Percentiles rank a stretch among this genome's conserved stretches.
phyloP scores from a whole-genome alignment of 192 early-diverging fungal genomes.

The Umbelopsis sp. region DNA sequence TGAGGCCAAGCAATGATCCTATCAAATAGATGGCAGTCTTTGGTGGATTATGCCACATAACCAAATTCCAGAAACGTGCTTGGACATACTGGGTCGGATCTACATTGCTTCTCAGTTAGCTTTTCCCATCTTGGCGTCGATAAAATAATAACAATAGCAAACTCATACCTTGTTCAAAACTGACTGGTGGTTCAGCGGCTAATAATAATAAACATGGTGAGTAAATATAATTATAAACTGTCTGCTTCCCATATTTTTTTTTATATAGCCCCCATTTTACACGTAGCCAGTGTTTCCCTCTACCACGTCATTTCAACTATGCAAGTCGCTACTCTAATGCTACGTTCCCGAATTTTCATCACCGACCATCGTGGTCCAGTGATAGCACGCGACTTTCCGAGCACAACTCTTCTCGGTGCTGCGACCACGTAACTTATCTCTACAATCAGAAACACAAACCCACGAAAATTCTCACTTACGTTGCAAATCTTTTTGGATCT shows the following conservation, averaged over 20 bases:
- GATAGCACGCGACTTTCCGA: slow-evolving; percentile 14
- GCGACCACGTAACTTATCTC: background rate
- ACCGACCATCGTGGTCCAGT: background rate
- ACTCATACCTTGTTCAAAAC: slow-evolving; percentile 17
- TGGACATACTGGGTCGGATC: slow-evolving; percentile 34
- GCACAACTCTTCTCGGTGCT: background rate
- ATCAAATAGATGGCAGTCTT: slow-evolving; percentile 27
- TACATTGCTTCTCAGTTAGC: background rate
- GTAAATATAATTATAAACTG: background rate
- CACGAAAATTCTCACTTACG: slow-evolving; percentile 1
- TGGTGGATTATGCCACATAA: slow-evolving; percentile 40
- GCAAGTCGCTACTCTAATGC: background rate
- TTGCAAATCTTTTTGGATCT: slow-evolving; percentile 18
- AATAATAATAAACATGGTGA: background rate
- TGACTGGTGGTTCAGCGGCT: slow-evolving; percentile 17
- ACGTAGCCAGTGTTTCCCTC: background rate
- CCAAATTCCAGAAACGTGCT: slow-evolving; percentile 27
- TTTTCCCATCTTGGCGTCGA: slow-evolving; percentile 2
- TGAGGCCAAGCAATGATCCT: slow-evolving; percentile 24
- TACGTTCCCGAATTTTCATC: background rate
- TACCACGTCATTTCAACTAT: background rate
- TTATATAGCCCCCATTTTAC: background rate
- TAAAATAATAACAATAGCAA: background rate
- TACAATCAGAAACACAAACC: background rate
- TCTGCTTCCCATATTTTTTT: background rate